These are phyloP conservation scores for Talaromyces sp. DNA, from an alignment of 2,329 filamentous ascomycete species.

Conservation along the genomic window DNA sequence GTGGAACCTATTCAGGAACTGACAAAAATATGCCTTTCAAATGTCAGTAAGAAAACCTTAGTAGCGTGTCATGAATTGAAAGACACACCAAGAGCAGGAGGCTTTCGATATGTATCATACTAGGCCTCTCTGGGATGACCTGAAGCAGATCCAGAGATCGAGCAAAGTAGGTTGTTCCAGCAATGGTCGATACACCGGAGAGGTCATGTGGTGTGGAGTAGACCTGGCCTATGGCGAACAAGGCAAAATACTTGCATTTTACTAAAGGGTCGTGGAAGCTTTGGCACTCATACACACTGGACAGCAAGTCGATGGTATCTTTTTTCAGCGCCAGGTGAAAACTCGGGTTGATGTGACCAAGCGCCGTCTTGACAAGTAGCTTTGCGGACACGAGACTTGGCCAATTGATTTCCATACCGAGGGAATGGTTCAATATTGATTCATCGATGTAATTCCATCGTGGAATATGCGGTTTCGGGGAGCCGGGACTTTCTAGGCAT, in stretches of 20 bases:
- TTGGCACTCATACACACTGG: slow-evolving; percentile 29
- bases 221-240: neutral
- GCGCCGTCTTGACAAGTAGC: slow-evolving; percentile 35
- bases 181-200: slow-evolving; percentile 33
- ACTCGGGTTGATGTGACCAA: slow-evolving; percentile 35
- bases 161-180: slow-evolving; percentile 45
- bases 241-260: neutral
- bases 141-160: slow-evolving; percentile 40
- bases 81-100: neutral
- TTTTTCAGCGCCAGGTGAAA: slow-evolving; percentile 39
- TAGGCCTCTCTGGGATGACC: slow-evolving; percentile 44
- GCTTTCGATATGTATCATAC: slow-evolving; percentile 18
- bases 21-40: slow-evolving; percentile 32
- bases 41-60: slow-evolving; percentile 20
- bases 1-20: slow-evolving; percentile 36
- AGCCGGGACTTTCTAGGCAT: slow-evolving; percentile 32
- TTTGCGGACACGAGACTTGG: slow-evolving; percentile 27
- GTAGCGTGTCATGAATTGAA: neutral
- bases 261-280: neutral
- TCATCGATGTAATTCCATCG: neutral
- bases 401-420: neutral
- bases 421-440: neutral
- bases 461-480: slow-evolving; percentile 20
- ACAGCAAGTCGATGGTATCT: slow-evolving; percentile 36
- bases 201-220: neutral